Evolutionary conservation across 2,329 filamentous ascomycete genomes (phyloP), one percentile per base, ranked within the genome.

Genomic region (Plectosphaerella cucumerina): DNA sequence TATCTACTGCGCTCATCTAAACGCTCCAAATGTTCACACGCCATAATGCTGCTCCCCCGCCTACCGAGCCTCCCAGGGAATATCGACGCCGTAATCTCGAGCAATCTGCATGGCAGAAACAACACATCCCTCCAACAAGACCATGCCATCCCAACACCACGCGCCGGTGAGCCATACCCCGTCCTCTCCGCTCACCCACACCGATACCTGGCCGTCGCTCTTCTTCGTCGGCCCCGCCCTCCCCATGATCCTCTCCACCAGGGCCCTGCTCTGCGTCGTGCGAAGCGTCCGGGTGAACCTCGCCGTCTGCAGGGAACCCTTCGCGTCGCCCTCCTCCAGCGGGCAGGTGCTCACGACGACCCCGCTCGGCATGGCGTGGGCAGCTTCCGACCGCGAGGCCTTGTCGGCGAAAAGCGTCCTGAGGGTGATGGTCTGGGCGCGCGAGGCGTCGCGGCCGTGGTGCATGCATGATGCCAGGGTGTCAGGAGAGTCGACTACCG

Each of bases 121-220:
- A 3, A 84, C 68, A 50, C 81, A 85, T 2, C 82, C 82, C 60
- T 84, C 81, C 4, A 85, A 62, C 15, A 85, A 57, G 1, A 85
- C 80, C 80, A 85, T 80, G 3, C 81, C 81, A 60, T 85, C 81
- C 81, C 81, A 84, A 56, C 80, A 85, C 82, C 81, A 85, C 0
- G 78, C 77, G 6, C 81, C 81, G 1, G 73, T 70, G 12, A 84
- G 58, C 71, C 75, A 84, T 0, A 85, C 74, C 39, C 74, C 71
- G 8, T 72, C 70, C 47, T 80, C 67, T 0, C 80, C 80, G 51
- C 80, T 84, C 8, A 62, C 69, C 79, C 80, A 84, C 4, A 37
- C 20, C 14, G 15, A 5, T 3, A 14, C 22, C 5, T 44, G 48
- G 5, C 52, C 48, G 0, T 53, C 48, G 10, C 8, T 31, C 39